These are phyloP conservation scores for Micractinium conductrix DNA, from an alignment of 139 green algal species.

Conservation along the genomic window DNA sequence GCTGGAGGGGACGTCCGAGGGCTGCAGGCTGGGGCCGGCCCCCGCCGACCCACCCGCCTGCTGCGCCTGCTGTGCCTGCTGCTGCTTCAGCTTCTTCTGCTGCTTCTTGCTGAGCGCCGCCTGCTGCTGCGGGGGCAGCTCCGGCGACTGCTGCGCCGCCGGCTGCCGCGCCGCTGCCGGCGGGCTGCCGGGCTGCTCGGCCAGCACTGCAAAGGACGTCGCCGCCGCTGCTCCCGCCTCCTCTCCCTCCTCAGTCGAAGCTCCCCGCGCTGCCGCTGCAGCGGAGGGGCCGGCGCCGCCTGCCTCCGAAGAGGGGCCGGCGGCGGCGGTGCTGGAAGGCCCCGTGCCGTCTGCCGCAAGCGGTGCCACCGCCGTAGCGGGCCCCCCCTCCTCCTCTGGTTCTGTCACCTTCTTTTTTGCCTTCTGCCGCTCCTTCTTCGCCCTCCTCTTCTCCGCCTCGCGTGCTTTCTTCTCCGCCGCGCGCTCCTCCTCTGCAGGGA, in stretches of 20 bases:
- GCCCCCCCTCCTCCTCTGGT: not conserved
- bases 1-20: not conserved
- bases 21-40: not conserved
- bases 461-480: not conserved
- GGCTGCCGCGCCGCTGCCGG: not conserved
- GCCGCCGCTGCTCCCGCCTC: not conserved
- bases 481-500: conserved; percentile 3
- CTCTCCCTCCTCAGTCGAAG: not conserved
- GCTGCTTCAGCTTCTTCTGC: conserved; percentile 19
- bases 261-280: not conserved
- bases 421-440: conserved; percentile 33
- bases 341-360: too few species aligned
- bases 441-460: conserved; percentile 20
- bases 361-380: too few species aligned
- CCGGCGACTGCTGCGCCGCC: not conserved
- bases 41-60: not conserved
- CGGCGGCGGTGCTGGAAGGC: too few species aligned
- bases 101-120: conserved; percentile 13
- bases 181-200: not conserved
- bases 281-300: not conserved
- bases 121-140: not conserved
- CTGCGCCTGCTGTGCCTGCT: not conserved
- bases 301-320: too few species aligned
- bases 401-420: conserved; percentile 11
- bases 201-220: not conserved